phyloP scores from a whole-genome alignment of 2,329 filamentous ascomycete genomes.

The Sclerotinia spermophila region DNA sequence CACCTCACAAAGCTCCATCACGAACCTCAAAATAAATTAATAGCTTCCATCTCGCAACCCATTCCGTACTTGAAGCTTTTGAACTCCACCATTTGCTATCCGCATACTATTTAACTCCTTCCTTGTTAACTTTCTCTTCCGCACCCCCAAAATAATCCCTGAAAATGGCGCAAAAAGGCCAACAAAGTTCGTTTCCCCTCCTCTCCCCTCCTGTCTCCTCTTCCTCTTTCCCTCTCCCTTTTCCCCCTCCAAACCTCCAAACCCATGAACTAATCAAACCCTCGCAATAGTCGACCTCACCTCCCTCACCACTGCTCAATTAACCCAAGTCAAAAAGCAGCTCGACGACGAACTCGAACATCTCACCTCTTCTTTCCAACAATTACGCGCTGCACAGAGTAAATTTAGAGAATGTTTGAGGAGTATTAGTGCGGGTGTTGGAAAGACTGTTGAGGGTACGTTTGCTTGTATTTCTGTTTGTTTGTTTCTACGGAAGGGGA shows the following conservation, averaged over 20 bases:
- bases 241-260: not conserved
- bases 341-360: conserved; percentile 95
- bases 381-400: conserved; percentile 82
- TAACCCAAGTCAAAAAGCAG: conserved; percentile 90
- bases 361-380: conserved; percentile 83
- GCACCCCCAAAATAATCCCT: no score
- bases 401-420: conserved; percentile 89
- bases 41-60: not conserved
- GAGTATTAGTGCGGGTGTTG: conserved; percentile 63
- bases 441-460: conserved; percentile 39
- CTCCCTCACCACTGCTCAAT: conserved; percentile 76
- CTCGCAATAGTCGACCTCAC: conserved; percentile 59
- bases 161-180: not conserved
- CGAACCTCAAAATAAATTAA: not conserved
- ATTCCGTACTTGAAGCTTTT: not conserved
- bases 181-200: not conserved
- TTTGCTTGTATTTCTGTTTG: not conserved
- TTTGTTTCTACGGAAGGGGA: not conserved
- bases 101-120: not conserved
- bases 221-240: not conserved
- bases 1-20: not conserved
- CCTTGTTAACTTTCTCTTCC: no score
- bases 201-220: not conserved
- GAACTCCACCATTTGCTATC: no score
- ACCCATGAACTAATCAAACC: not conserved